A percentile compares a stretch with the other conserved stretches of the same genome.
Conservation (phyloP, 2,329 filamentous ascomycete genomes). For the Dryadomyces quercivorus region DNA sequence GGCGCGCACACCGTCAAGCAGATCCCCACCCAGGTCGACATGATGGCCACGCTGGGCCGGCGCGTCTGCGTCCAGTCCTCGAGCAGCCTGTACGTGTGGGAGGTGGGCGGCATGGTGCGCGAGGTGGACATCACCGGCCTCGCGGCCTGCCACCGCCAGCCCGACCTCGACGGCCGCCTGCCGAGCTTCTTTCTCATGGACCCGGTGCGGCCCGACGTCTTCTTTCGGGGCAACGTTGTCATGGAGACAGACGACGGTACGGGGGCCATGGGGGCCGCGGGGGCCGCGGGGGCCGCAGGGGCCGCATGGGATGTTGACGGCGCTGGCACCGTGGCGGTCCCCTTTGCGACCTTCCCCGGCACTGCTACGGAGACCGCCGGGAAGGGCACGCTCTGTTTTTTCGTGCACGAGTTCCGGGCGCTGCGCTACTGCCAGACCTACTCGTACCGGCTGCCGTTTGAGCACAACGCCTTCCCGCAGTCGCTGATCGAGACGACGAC, state of each 20-base stretch:
- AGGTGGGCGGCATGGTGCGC: conserved; percentile 5
- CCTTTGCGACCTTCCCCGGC: no score
- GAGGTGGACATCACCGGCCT: conserved; percentile 7
- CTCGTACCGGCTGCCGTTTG: conserved; percentile 3
- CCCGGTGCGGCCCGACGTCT: conserved; percentile 5
- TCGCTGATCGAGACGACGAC: conserved; percentile 5
- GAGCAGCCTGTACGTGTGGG: conserved; percentile 7
- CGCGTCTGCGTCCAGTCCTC: conserved; percentile 7
- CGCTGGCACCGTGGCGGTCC: no score
- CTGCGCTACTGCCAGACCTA: conserved; percentile 6
- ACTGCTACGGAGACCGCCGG: neutral
- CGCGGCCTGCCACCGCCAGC: conserved; percentile 4
- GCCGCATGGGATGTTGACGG: no score
- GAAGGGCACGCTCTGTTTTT: conserved; percentile 4
- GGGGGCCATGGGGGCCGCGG: neutral
- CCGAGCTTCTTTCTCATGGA: conserved; percentile 9
- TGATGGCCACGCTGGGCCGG: conserved; percentile 7
- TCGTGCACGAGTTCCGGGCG: conserved; percentile 8
- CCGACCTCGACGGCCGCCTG: conserved; percentile 9
- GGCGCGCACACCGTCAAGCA: conserved; percentile 4
- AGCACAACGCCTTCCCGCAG: conserved; percentile 2
- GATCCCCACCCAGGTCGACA: conserved; percentile 8
- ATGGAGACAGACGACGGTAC: conserved; percentile 1
- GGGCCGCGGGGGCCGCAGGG: no score
- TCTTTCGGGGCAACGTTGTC: conserved; percentile 8